These are phyloP conservation scores for Debaryomyces hansenii DNA, from an alignment of 805 yeast genomes.

Conservation along the genomic window DNA sequence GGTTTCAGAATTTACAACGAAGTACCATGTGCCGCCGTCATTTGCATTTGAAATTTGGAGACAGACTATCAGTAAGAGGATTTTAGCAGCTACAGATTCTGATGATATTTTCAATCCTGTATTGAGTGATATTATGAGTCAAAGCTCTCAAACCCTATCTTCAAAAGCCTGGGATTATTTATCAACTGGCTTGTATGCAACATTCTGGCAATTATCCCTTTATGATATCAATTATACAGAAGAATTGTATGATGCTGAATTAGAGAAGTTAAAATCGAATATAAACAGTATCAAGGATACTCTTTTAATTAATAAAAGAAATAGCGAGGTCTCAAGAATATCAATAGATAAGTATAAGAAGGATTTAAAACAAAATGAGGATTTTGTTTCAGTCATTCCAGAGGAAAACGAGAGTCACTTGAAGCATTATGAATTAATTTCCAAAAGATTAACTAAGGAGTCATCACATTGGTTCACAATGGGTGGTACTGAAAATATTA, in stretches of 20 bases:
- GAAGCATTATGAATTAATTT: slow-evolving; percentile 32
- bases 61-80: slow-evolving; percentile 29
- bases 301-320: slow-evolving; percentile 26
- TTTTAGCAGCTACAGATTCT: slow-evolving; percentile 17
- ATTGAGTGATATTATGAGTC: slow-evolving; percentile 9
- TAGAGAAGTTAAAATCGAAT: slow-evolving; percentile 36
- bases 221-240: slow-evolving; percentile 66
- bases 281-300: slow-evolving; percentile 36
- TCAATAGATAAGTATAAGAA: slow-evolving; percentile 23
- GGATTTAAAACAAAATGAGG: slow-evolving; percentile 21
- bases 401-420: slow-evolving; percentile 48
- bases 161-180: slow-evolving; percentile 25
- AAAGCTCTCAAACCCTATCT: slow-evolving; percentile 11
- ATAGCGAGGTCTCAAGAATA: slow-evolving; percentile 19
- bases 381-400: slow-evolving; percentile 27
- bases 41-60: slow-evolving; percentile 87
- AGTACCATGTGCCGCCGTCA: slow-evolving; percentile 48
- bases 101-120: slow-evolving; percentile 8
- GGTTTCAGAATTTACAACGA: slow-evolving; percentile 37
- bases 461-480: slow-evolving; percentile 41
- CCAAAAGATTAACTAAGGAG: slow-evolving; percentile 24
- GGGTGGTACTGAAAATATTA: slow-evolving; percentile 8
- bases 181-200: slow-evolving; percentile 46
- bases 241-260: slow-evolving; percentile 49
- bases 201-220: slow-evolving; percentile 73